These are phyloP conservation scores for Kwoniella mangroviensis DNA, from an alignment of 768 basidiomycete genomes.

Conservation along the genomic window DNA sequence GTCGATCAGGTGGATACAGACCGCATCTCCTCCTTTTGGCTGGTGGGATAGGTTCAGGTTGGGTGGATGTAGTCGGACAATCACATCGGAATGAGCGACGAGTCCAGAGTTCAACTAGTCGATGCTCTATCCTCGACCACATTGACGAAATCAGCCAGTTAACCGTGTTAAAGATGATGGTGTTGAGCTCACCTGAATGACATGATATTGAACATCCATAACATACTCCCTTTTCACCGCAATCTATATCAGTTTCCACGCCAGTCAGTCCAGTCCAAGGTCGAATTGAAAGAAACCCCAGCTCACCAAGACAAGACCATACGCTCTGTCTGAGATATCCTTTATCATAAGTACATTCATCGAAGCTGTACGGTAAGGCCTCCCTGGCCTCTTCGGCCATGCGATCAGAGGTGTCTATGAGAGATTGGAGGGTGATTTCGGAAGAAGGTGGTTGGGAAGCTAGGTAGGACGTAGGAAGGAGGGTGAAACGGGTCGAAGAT, in stretches of 20 bases:
- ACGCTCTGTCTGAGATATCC: slow-evolving; percentile 52
- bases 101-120: slow-evolving; percentile 55
- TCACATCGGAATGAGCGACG: slow-evolving; percentile 53
- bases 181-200: slow-evolving; percentile 55
- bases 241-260: slow-evolving; percentile 30
- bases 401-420: slow-evolving; percentile 44
- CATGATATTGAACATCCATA: slow-evolving; percentile 57
- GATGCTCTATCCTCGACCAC: no score
- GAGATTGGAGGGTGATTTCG: slow-evolving; percentile 46
- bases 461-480: slow-evolving; percentile 24
- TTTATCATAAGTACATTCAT: slow-evolving; percentile 50
- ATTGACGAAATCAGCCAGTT: no score
- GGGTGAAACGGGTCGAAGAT: slow-evolving; percentile 22
- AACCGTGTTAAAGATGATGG: no score
- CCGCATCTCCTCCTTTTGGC: slow-evolving; percentile 33
- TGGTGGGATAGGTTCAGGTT: slow-evolving; percentile 19
- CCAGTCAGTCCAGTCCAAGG: not conserved
- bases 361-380: slow-evolving; percentile 51
- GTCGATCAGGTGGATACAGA: slow-evolving; percentile 38
- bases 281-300: not conserved
- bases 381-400: slow-evolving; percentile 53
- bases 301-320: slow-evolving; percentile 53
- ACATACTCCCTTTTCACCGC: slow-evolving; percentile 53
- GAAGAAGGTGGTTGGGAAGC: slow-evolving; percentile 29
- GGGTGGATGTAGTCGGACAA: slow-evolving; percentile 46